Evolutionary conservation across 345 rosid species (phyloP), one percentile per base, ranked within the genome.

Genomic region (Turnera subulata): DNA sequence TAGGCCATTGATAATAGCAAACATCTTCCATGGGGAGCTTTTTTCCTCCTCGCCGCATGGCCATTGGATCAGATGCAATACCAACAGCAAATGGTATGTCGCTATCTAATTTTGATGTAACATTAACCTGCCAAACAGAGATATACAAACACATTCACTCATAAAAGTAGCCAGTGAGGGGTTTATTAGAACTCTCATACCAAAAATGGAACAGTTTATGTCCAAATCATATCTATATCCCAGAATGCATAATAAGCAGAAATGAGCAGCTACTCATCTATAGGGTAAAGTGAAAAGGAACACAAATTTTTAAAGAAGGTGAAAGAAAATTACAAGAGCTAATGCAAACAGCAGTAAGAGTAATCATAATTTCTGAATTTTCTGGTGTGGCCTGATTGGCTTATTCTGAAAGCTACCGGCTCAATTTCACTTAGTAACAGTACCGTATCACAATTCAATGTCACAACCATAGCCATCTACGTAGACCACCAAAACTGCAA

Each of bases 11-110:
- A 76, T 79, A 85, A 81, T 77, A 84, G 80, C 80, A 84, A 58
- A 85, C 90, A 76, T 93, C 99, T 78, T 93, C 99, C 97, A 93
- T 93, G 10, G 91, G 84, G 60, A 85, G 92, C 75, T 87, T 85
- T 76, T 78, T 89, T 72, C 82, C 97, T 69, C 99, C 99, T 65
- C 84, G 88, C 57, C 99, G 84, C 76, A 76, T 60, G 63, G 97
- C 84, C 99, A 94, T 94, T 46, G 97, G 95, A 76, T 94, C 97
- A 19, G 95, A 88, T 63, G 89, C 88, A 71, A 94, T 69, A 39
- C 96, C 99, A 65, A 94, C 79, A 25, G 83, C 81, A 56, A 85
- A 84, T 25, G 96, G 99, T 24, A 62, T 62, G 54, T 64, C 70
- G 65, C 64, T 69, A 66, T 82, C 84, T 68, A 70, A 66, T 73